Evolutionary conservation across 345 rosid genomes (phyloP).

Genomic region (Tarenaya hassleriana): DNA sequence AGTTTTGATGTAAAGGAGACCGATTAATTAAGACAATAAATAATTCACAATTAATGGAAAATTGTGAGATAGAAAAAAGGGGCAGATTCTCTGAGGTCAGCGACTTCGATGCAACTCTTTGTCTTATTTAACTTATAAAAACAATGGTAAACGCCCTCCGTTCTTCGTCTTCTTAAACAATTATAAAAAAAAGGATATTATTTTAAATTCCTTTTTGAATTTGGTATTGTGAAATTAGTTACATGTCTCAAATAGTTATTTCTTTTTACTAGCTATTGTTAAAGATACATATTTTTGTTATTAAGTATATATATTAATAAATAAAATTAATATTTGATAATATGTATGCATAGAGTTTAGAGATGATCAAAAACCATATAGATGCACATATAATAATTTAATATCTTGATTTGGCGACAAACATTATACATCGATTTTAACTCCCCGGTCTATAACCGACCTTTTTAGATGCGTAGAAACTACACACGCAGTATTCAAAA

Average conservation of each 20-base stretch:
- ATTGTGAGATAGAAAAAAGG: not conserved
- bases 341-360: conserved; percentile 27
- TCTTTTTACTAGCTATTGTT: conserved; percentile 2
- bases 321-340: conserved; percentile 11
- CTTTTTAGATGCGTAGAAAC: conserved; percentile 27
- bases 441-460: conserved; percentile 30
- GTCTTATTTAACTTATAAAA: conserved; percentile 23
- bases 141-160: conserved; percentile 19
- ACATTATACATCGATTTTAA: conserved; percentile 28
- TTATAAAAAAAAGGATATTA: too few relatives aligned
- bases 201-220: too few relatives aligned
- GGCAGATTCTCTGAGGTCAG: conserved; percentile 34
- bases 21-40: conserved; percentile 16
- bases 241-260: not conserved
- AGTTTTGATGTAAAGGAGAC: conserved; percentile 23
- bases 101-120: conserved; percentile 28
- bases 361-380: not conserved
- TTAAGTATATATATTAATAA: too few relatives aligned
- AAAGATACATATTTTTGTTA: not conserved
- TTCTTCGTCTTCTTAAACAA: conserved; percentile 8
- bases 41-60: conserved; percentile 9
- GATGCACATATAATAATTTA: not conserved
- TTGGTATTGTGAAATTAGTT: too few relatives aligned
- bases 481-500: conserved; percentile 35
- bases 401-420: conserved; percentile 17